Conservation (phyloP, 2,329 filamentous ascomycete species). For the Dactylellina haptotyla region DNA sequence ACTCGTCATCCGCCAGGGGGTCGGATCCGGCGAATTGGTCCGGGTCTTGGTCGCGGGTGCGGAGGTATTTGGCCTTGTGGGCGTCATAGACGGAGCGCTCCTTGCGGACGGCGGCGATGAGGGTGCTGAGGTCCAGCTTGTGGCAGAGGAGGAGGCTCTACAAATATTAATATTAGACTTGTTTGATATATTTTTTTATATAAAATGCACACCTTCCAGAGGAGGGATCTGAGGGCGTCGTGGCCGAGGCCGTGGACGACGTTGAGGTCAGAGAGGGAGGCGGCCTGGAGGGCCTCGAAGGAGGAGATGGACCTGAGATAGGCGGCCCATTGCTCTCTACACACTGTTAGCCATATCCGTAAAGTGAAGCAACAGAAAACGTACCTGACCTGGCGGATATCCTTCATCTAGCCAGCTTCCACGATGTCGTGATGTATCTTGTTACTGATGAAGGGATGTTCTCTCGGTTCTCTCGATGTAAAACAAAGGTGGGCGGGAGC, state of each 20-base stretch:
- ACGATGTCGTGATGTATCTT: too few species aligned
- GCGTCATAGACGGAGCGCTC: constrained; percentile 55
- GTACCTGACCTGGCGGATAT: constrained; percentile 49
- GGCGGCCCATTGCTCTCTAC: constrained; percentile 43
- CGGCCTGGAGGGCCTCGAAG: constrained; percentile 51
- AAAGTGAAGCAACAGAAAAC: background rate
- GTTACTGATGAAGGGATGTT: too few species aligned
- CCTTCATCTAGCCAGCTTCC: constrained; percentile 41
- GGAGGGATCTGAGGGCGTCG: constrained; percentile 39
- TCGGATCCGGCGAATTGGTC: constrained; percentile 64
- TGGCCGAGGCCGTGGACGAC: constrained; percentile 45
- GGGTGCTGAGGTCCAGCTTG: constrained; percentile 49
- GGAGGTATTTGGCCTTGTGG: constrained; percentile 47
- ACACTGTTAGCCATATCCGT: background rate
- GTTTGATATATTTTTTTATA: background rate
- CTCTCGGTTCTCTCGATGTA: background rate
- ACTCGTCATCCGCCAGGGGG: constrained; percentile 83
- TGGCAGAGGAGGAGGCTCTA: constrained; percentile 47
- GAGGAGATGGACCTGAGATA: constrained; percentile 50
- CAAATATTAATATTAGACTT: background rate
- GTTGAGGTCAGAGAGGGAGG: constrained; percentile 48
- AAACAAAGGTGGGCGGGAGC: background rate
- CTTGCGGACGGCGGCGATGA: constrained; percentile 48
- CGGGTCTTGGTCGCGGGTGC: constrained; percentile 42
- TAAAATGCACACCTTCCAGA: constrained; percentile 36